Evolutionary conservation across 768 basidiomycete genomes (phyloP).

Genomic region (Galerina sulciceps): DNA sequence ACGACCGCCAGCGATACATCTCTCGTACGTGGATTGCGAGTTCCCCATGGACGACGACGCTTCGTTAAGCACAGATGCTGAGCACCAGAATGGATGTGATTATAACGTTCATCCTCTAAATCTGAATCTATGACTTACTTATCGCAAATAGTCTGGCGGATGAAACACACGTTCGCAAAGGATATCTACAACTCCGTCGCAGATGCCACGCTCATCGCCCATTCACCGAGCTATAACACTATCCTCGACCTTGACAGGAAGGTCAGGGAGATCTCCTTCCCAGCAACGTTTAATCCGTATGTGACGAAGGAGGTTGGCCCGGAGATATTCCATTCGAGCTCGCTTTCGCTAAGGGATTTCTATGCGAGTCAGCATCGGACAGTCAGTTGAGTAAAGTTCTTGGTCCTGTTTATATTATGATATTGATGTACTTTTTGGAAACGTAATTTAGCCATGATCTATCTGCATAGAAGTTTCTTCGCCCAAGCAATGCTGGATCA

Average conservation of each 20-base stretch:
- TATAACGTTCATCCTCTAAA: no score
- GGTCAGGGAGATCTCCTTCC: conserved; percentile 50
- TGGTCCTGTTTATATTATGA: background rate
- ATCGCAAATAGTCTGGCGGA: conserved; percentile 50
- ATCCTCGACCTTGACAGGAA: conserved; percentile 56
- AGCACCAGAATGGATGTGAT: conserved; percentile 53
- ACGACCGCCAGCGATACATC: conserved; percentile 59
- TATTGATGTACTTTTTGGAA: conserved; percentile 2
- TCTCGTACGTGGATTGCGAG: conserved; percentile 67
- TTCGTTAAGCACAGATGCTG: conserved; percentile 44
- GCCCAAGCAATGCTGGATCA: conserved; percentile 60
- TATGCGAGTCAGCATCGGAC: conserved; percentile 62
- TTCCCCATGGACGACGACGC: conserved; percentile 61
- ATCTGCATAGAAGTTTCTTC: conserved; percentile 61
- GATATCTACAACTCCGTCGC: conserved; percentile 54
- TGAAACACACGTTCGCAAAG: conserved; percentile 56
- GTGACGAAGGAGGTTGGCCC: conserved; percentile 47
- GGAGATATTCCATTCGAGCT: conserved; percentile 51
- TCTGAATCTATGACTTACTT: no score
- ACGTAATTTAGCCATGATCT: conserved; percentile 46
- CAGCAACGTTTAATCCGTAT: conserved; percentile 50
- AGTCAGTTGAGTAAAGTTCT: conserved; percentile 49
- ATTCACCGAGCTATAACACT: conserved; percentile 47
- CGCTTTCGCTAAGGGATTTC: conserved; percentile 55
- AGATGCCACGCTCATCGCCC: conserved; percentile 52